A percentile compares a stretch with the other conserved stretches of the same genome.
Conservation (phyloP, 129 eudicot species). For the Flaveria sonorensis region DNA sequence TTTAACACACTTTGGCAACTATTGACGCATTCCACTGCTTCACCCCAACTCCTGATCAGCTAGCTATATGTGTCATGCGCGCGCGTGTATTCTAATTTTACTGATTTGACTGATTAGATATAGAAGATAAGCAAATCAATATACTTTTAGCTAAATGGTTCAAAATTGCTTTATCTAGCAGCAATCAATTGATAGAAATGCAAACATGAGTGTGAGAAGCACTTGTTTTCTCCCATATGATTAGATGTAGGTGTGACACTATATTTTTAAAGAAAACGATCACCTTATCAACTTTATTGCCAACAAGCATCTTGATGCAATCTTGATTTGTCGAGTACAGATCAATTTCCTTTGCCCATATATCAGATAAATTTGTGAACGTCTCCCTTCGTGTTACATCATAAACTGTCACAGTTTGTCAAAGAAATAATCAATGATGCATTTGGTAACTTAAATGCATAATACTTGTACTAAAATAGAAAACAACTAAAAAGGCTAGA, state of each 20-base stretch:
- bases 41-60: too few relatives aligned
- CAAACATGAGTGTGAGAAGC: not conserved
- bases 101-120: too few relatives aligned
- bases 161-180: not conserved
- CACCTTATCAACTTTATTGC: constrained; percentile 98
- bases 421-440: constrained; percentile 23
- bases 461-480: not conserved
- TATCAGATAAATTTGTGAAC: constrained; percentile 80
- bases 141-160: not conserved
- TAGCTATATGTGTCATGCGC: too few relatives aligned
- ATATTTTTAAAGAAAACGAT: not conserved
- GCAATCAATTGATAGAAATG: not conserved
- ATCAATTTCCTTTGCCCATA: constrained; percentile 90
- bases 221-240: not conserved
- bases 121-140: not conserved
- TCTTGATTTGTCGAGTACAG: constrained; percentile 90
- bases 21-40: not conserved
- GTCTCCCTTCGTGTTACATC: constrained; percentile 93
- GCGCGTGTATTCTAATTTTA: too few relatives aligned
- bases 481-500: not conserved
- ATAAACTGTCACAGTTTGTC: constrained; percentile 58
- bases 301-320: constrained; percentile 97
- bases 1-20: not conserved
- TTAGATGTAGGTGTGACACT: constrained; percentile 3
- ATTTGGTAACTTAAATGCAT: not conserved